Base-by-base conservation (phyloP, 2,329 filamentous ascomycete genomes). In the Clarireedia paspali region DNA sequence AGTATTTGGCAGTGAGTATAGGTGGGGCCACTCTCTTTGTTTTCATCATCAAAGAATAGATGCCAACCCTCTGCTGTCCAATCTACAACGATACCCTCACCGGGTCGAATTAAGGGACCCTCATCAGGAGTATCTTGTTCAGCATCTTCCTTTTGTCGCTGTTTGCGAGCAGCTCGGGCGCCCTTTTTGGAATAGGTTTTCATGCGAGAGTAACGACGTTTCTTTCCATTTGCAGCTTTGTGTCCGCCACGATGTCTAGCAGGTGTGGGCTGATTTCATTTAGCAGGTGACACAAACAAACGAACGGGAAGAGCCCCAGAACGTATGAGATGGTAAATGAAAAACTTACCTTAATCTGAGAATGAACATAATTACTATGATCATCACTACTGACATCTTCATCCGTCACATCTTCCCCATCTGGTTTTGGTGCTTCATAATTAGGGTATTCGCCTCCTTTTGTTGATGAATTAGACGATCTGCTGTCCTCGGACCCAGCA, bases 61-160 rank as follows among this genome's bases (percentile, higher is more conserved):
- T 92, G 83, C 68, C 82, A 87, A 5, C 84, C 84, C 6, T 85
- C 77, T 6, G 83, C 75, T 45, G 77, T 81, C 91, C 92, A 99
- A 64, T 97, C 91, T 10, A 96, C 80, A 5, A 97, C 77, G 48
- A 99, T 83, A 24, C 83, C 89, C 70, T 99, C 94, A 50, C 88
- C 87, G 26, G 92, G 80, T 38, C 88, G 83, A 62, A 97, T 80
- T 42, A 95, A 74, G 0, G 87, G 83, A 3, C 81, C 82, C 15
- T 80, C 77, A 60, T 78, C 74, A 26, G 69, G 62, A 36, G 66
- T 57, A 47, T 66, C 62, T 54, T 56, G 59, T 7, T 65, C 57
- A 47, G 46, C 55, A 52, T 61, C 55, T 47, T 57, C 53, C 6
- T 34, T 39, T 24, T 60, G 48, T 34, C 49, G 49, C 44, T 48